Base-by-base conservation (phyloP, 192 early-diverging fungal species). In the Coemansia aciculifera region DNA sequence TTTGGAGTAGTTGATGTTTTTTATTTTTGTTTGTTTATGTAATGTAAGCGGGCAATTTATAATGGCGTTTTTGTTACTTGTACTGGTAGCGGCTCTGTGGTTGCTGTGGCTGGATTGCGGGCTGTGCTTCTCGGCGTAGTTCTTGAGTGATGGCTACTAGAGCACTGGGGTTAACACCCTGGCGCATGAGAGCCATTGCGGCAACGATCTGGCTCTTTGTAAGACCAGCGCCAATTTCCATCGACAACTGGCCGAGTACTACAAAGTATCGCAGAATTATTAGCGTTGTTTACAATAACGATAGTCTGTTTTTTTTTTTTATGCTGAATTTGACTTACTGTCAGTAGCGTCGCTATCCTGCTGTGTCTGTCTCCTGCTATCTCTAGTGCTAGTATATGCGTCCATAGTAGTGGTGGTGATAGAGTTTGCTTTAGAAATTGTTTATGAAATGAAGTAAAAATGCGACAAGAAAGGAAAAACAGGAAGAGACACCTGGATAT, bases 91-190 rank as follows among this genome's bases (percentile, higher is more conserved):
- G 23, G 40, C 3, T 13, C 61, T 63, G 70, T 2, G 62, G 64
- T 6, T 48, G 32, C 32, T 63, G 43, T 15, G 15, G 43, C 17
- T 72, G 39, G 12, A 61, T 11, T 8, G 62, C 46, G 19, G 38
- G 27, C 31, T 64, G 73, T 0, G 74, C 71, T 63, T 77, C 71
- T 23, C 56, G 60, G 63, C 80, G 75, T 37, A 83, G 68, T 48
- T 83, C 80, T 24, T 74, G 80, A 0, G 80, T 83, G 17, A 83
- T 83, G 40, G 80, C 80, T 10, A 73, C 68, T 12, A 83, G 62
- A 0, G 75, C 75, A 17, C 69, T 70, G 15, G 80, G 75, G 72
- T 83, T 83, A 42, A 83, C 69, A 0, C 80, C 80, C 57, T 74
- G 69, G 40, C 75, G 71, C 23, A 83, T 57, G 29, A 83, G 69